Evolutionary conservation across 805 yeast species (phyloP), one percentile per base, ranked within the genome.

Genomic region (Lipomyces anomalus): DNA sequence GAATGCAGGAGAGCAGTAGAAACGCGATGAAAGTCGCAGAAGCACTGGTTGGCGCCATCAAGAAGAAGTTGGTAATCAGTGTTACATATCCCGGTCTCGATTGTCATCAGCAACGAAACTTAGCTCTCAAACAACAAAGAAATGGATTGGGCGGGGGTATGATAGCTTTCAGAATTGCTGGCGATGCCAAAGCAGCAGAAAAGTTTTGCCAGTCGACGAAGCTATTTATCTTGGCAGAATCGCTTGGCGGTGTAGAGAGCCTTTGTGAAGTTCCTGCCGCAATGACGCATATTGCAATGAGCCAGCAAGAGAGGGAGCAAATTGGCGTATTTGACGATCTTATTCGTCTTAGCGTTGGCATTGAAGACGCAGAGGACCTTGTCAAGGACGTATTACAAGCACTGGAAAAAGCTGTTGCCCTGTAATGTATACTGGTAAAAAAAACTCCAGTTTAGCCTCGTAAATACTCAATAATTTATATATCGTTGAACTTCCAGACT

Each of bases 231-330:
- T 72, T 86, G 61, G 95, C 95, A 46, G 95, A 87, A 70, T 84
- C 95, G 18, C 75, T 86, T 51, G 95, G 95, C 56, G 95, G 95
- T 57, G 80, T 86, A 53, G 95, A 86, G 70, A 80, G 89, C 6
- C 72, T 85, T 60, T 69, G 84, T 55, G 95, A 86, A 68, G 89
- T 86, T 40, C 95, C 95, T 35, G 92, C 95, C 38, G 78, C 79
- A 47, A 85, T 85, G 95, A 85, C 95, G 58, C 95, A 85, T 60
- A 92, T 90, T 45, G 95, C 95, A 63, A 85, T 85, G 65, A 87
- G 92, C 61, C 71, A 73, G 63, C 84, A 71, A 43, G 80, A 78
- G 59, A 79, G 95, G 68, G 90, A 82, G 67, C 75, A 78, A 42
- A 35, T 45, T 4, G 95, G 95, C 53, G 92, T 85, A 38, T 83